Base-by-base conservation (phyloP, 2,329 filamentous ascomycete species). In the Fusarium tjaetaba region DNA sequence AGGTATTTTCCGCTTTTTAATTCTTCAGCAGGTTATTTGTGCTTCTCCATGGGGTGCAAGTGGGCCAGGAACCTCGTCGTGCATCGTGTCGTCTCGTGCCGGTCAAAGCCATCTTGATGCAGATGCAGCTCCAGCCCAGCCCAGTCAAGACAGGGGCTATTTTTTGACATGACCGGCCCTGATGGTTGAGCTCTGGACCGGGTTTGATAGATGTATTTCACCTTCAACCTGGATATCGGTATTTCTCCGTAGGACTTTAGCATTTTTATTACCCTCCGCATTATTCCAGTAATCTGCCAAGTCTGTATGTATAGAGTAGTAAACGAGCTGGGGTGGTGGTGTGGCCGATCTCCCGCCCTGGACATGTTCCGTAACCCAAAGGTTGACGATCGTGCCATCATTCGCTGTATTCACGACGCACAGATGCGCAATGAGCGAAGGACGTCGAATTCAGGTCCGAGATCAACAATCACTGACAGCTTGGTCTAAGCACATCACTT, bases 41-140 rank as follows among this genome's bases (percentile, higher is more conserved):
- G 43, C 58, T 71, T 71, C 63, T 68, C 63, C 71, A 77, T 66
- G 71, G 71, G 71, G 68, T 74, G 62, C 34, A 55, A 64, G 74
- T 72, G 74, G 74, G 45, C 52, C 68, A 38, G 32, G 24, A 56
- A 55, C 68, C 42, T 75, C 56, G 34, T 28, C 24, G 51, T 61
- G 61, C 43, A 56, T 49, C 30, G 36, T 42, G 36, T 66, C 28
- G 65, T 74, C 68, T 76, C 62, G 73, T 76, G 71, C 71, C 65
- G 56, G 68, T 71, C 71, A 73, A 70, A 68, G 63, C 59, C 68
- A 59, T 76, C 61, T 34, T 65, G 48, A 49, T 65, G 65, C 52
- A 52, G 49, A 48, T 51, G 38, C 38, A 59, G 61, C 11, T 30
- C 10, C 46, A 24, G 28, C 46, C 14, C 28, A 49, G 36, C 11